A percentile compares a stretch with the other conserved stretches of the same genome.
Conservation (phyloP, 2,329 filamentous ascomycete species). For the Elsinoe arachidis region DNA sequence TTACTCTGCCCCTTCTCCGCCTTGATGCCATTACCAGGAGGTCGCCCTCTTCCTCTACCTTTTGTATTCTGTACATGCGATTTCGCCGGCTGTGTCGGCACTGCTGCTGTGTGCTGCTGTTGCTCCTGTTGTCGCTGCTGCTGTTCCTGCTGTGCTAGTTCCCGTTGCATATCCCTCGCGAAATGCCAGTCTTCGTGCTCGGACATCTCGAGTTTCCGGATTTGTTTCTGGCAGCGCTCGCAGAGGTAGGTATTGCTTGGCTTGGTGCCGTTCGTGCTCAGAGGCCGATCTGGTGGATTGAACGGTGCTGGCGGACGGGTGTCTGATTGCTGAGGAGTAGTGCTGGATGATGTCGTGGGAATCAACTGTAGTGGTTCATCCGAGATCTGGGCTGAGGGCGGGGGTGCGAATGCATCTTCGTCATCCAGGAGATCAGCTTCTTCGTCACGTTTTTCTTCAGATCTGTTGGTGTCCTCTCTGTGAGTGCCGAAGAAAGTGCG, state of each 20-base stretch:
- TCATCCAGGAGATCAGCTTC: slow-evolving; percentile 1
- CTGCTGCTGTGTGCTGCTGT: slow-evolving; percentile 14
- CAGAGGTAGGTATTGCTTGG: slow-evolving; percentile 6
- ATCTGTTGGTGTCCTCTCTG: slow-evolving; percentile 18
- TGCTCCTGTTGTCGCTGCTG: slow-evolving; percentile 19
- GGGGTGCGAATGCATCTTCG: slow-evolving; percentile 14
- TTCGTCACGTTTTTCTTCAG: slow-evolving; percentile 13
- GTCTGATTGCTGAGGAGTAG: neutral
- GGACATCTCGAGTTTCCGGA: slow-evolving; percentile 51
- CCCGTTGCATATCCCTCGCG: slow-evolving; percentile 71
- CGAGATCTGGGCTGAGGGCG: slow-evolving; percentile 21
- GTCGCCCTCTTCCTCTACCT: slow-evolving; percentile 30
- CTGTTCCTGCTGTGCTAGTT: slow-evolving; percentile 38
- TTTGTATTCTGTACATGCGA: slow-evolving; percentile 7
- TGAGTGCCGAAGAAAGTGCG: slow-evolving; percentile 28
- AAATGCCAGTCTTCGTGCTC: slow-evolving; percentile 94
- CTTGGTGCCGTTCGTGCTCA: neutral
- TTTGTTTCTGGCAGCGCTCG: slow-evolving; percentile 22
- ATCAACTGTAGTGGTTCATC: slow-evolving; percentile 49
- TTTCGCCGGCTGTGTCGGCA: slow-evolving; percentile 6
- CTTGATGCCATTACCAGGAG: slow-evolving; percentile 21
- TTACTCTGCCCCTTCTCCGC: slow-evolving; percentile 38
- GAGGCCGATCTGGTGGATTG: neutral
- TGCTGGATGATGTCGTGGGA: slow-evolving; percentile 41
- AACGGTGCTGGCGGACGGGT: neutral